Evolutionary conservation across 148 eudicot species (phyloP), one percentile per base, ranked within the genome.

Genomic region (Selenicereus undatus): DNA sequence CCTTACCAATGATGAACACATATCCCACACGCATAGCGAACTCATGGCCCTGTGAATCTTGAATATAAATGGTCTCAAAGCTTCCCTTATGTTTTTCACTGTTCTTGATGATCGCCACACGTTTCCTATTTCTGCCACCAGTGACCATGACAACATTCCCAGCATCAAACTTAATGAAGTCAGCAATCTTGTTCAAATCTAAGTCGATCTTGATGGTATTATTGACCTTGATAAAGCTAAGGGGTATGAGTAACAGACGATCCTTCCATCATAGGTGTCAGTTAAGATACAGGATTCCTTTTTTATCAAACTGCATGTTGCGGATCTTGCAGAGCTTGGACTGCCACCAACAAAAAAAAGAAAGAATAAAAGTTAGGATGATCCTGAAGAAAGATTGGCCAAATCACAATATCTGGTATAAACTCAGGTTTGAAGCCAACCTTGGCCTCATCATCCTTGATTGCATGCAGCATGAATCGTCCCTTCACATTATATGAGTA

Each of bases 71-170:
- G 36, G 93, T 90, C 86, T 90, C 93, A 73, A 90, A 90, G 80
- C 90, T 87, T n/a, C 93, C 92, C 91, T 86, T 89, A 58, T 90
- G 92, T 82, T 90, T 90, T 68, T 88, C 92, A 58, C 90, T 87
- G 88, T 88, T 90, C 83, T 90, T 90, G 79, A 90, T 75, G 30
- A 90, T 78, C 8, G 89, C 92, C 72, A 88, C 90, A 65, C 92
- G 86, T 4, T 89, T 89, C 80, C 89, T 90, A 85, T 90, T 90
- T 65, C 92, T 85, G 35, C 92, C 92, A 56, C 90, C 89, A 5
- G 92, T 89, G 24, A 89, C 92, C 92, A 90, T 90, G 24, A 90
- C 88, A 24, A 84, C 88, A 78, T 88, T 90, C 16, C 92, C 89
- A 0, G 88, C 92, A 80, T 90, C 92, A 74, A 88, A 88, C 80